These are phyloP conservation scores for Cyclotella choctawhatcheeana DNA, from an alignment of 108 stramenopile genomes.

Conservation along the genomic window DNA sequence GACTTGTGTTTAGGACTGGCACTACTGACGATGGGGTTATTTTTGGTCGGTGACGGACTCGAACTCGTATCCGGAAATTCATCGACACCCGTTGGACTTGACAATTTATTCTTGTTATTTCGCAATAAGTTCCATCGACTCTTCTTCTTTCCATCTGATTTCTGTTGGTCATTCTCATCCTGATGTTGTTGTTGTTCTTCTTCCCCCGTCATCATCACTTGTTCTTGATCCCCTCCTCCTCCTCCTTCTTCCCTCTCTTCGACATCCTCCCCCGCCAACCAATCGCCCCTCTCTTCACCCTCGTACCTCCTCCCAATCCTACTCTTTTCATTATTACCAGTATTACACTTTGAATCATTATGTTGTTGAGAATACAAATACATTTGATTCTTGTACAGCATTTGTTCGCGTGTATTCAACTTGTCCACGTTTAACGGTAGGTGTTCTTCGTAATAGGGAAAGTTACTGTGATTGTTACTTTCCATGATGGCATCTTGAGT, in stretches of 20 bases:
- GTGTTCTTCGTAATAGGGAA: conserved; percentile 2
- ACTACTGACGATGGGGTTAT: no score
- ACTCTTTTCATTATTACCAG: not conserved
- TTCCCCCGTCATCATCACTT: no score
- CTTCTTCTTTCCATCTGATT: no score
- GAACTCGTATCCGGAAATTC: no score
- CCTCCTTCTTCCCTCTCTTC: not conserved
- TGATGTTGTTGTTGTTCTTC: no score
- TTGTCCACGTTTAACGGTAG: conserved; percentile 13
- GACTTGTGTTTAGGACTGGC: no score
- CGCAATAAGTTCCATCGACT: not conserved
- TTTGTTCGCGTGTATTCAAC: conserved; percentile 28
- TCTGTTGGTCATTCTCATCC: no score
- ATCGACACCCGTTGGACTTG: not conserved
- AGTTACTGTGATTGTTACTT: not conserved
- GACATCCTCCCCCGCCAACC: not conserved
- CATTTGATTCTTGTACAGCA: conserved; percentile 38
- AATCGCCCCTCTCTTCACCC: conserved; percentile 6
- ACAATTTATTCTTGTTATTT: not conserved
- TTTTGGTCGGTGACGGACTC: no score
- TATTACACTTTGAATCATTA: not conserved
- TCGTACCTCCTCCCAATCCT: not conserved
- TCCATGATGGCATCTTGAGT: not conserved
- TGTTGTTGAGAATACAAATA: not conserved
- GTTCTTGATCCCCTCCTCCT: no score